phyloP scores from a whole-genome alignment of 1,284 basidiomycete species.

The Boletus smithii region DNA sequence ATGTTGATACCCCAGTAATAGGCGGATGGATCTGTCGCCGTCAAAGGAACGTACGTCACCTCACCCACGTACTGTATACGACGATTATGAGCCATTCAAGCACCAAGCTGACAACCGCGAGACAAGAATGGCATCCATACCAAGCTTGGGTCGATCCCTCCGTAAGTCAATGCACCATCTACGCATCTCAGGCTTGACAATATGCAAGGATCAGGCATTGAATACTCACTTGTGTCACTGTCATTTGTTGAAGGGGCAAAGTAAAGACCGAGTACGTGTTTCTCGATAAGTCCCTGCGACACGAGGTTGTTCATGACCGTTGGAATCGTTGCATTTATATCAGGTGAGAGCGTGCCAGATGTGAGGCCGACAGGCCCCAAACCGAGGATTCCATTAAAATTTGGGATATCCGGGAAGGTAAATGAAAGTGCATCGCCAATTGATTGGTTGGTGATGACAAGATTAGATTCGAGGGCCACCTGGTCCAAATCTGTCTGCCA shows the following conservation, averaged over 20 bases:
- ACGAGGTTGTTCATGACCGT: conserved; percentile 29
- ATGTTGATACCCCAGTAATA: conserved; percentile 28
- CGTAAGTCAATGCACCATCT: conserved; percentile 30
- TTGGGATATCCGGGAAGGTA: conserved; percentile 1
- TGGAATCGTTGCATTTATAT: conserved; percentile 13
- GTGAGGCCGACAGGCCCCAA: conserved; percentile 29
- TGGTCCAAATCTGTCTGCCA: conserved; percentile 21
- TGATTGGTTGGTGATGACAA: conserved; percentile 26
- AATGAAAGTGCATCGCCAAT: conserved; percentile 23
- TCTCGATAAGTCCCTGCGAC: conserved; percentile 16
- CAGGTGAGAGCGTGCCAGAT: conserved; percentile 4
- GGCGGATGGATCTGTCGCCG: conserved; percentile 17
- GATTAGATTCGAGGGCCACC: conserved; percentile 16
- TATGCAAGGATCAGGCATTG: neutral
- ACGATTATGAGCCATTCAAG: neutral
- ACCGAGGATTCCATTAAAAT: conserved; percentile 26
- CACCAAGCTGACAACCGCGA: neutral
- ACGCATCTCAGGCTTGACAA: neutral
- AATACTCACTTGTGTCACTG: conserved; percentile 21
- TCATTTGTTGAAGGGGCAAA: conserved; percentile 22
- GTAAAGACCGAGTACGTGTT: conserved; percentile 24
- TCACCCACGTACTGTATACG: neutral
- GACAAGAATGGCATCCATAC: conserved; percentile 28
- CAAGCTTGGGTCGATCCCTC: conserved; percentile 25
- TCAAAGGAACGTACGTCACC: conserved; percentile 21